phyloP scores from a whole-genome alignment of 768 basidiomycete species.

The Mrakia frigida region DNA sequence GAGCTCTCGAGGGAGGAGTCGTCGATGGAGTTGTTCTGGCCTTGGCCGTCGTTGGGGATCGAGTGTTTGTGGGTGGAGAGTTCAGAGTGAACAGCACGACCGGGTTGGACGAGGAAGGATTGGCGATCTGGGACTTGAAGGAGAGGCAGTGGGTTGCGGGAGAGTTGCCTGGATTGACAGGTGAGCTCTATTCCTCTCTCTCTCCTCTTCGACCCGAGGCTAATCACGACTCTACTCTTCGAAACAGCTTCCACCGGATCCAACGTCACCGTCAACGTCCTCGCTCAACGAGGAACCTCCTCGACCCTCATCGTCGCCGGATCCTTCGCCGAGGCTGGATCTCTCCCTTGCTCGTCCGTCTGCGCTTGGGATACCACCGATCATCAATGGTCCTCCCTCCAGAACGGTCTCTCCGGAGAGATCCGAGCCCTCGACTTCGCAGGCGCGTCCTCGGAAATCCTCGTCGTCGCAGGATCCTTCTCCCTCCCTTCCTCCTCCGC shows the following conservation, averaged over 20 bases:
- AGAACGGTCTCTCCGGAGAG: conserved; percentile 73
- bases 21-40: conserved; percentile 70
- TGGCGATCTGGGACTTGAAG: conserved; percentile 74
- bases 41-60: conserved; percentile 65
- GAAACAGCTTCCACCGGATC: conserved; percentile 47
- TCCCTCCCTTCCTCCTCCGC: conserved; percentile 58
- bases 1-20: conserved; percentile 57
- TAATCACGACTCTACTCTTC: too few species aligned
- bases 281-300: conserved; percentile 60
- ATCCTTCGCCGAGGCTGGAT: conserved; percentile 74
- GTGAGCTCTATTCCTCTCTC: conserved; percentile 38
- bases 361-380: conserved; percentile 65
- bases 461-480: conserved; percentile 78
- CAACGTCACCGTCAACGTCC: conserved; percentile 62
- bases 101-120: conserved; percentile 49
- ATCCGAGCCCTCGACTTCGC: conserved; percentile 72
- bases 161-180: conserved; percentile 58
- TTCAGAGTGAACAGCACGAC: conserved; percentile 57
- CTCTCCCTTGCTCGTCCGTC: conserved; percentile 65
- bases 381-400: conserved; percentile 76
- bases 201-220: too few species aligned
- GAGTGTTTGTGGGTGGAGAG: conserved; percentile 77
- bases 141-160: conserved; percentile 59
- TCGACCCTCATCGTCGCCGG: conserved; percentile 71
- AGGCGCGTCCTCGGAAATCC: conserved; percentile 60